Conservation (phyloP, 768 basidiomycete genomes). For the Suillus paluster region DNA sequence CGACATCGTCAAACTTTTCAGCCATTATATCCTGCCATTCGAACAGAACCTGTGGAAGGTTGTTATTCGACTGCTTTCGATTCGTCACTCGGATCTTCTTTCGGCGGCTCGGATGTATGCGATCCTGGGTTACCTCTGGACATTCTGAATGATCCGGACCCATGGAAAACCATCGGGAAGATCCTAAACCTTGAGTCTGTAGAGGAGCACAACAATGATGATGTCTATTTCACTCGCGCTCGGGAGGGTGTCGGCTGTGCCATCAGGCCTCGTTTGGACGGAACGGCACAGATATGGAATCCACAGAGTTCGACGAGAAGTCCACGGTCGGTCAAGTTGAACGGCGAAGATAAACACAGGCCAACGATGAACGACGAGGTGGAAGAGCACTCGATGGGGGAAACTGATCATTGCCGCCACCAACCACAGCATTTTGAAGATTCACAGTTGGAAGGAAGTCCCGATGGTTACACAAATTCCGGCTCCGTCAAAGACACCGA, state of each 20-base stretch:
- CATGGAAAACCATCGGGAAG: slow-evolving; percentile 35
- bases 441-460: background rate
- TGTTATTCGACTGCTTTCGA: background rate
- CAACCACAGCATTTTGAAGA: background rate
- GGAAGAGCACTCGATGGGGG: background rate
- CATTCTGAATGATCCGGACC: slow-evolving; percentile 35
- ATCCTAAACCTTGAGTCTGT: slow-evolving; percentile 23
- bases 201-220: background rate
- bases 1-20: background rate
- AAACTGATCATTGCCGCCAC: background rate
- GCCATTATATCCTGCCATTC: background rate
- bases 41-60: background rate
- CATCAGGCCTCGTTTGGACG: background rate
- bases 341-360: background rate
- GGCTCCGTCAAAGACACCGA: background rate
- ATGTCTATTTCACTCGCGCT: slow-evolving; percentile 23
- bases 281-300: slow-evolving; percentile 1
- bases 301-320: no score
- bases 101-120: background rate
- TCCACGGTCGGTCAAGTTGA: no score
- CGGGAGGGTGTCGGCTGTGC: slow-evolving; percentile 34
- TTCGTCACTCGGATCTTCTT: background rate
- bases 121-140: slow-evolving; percentile 19
- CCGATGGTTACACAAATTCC: background rate
- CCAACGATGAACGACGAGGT: background rate